These are phyloP conservation scores for Paecilomyces sp. DNA, from an alignment of 2,329 filamentous ascomycete genomes.

Conservation along the genomic window DNA sequence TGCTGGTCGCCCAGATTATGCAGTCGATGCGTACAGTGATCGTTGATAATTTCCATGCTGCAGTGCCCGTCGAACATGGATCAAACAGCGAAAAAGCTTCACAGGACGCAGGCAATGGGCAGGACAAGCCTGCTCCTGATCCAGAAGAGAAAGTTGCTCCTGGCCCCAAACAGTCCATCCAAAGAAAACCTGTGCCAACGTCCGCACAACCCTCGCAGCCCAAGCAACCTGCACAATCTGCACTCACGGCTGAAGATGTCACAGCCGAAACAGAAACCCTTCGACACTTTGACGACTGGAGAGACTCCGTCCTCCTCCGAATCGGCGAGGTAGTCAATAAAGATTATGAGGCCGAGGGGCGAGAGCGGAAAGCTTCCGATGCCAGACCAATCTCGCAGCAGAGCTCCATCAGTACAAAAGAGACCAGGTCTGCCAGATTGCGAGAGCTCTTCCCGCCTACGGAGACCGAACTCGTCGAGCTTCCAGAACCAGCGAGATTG, in stretches of 20 bases:
- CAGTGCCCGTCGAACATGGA: slow-evolving; percentile 6
- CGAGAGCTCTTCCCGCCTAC: slow-evolving; percentile 49
- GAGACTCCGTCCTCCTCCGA: slow-evolving; percentile 60
- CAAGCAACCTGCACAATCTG: not conserved
- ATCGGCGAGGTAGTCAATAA: slow-evolving; percentile 61
- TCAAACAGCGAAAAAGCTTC: slow-evolving; percentile 18
- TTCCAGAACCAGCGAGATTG: slow-evolving; percentile 42
- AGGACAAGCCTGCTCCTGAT: not conserved
- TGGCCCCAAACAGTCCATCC: no score
- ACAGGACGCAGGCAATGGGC: slow-evolving; percentile 8
- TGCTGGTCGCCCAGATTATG: slow-evolving; percentile 32
- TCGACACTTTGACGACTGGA: slow-evolving; percentile 73
- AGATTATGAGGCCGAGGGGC: slow-evolving; percentile 35
- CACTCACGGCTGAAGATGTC: not conserved
- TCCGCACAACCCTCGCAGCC: no score
- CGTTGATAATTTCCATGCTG: slow-evolving; percentile 29
- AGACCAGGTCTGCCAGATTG: slow-evolving; percentile 19
- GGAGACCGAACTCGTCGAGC: slow-evolving; percentile 47
- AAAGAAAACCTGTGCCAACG: no score
- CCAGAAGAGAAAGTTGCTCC: no score
- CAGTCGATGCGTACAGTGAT: slow-evolving; percentile 34
- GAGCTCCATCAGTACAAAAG: slow-evolving; percentile 15
- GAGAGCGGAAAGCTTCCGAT: slow-evolving; percentile 21
- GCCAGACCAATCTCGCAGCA: slow-evolving; percentile 13
- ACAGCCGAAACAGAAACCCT: slow-evolving; percentile 55